These are phyloP conservation scores for Cyclotella kingstonii DNA, from an alignment of 108 stramenopile species.

Conservation along the genomic window DNA sequence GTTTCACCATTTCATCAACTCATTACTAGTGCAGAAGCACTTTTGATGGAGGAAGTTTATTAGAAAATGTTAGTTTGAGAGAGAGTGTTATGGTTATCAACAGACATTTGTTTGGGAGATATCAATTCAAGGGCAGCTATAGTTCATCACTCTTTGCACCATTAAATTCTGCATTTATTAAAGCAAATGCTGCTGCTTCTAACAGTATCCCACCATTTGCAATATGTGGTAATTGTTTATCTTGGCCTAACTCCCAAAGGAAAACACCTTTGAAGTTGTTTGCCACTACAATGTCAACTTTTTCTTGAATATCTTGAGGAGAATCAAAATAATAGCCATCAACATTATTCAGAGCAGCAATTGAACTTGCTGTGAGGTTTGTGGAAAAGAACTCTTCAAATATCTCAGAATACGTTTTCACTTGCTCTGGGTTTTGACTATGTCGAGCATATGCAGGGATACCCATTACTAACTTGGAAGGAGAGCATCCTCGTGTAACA, in stretches of 20 bases:
- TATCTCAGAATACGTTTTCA: constrained; percentile 68
- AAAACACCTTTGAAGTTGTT: constrained; percentile 57
- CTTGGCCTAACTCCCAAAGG: constrained; percentile 80
- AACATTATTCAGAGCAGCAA: constrained; percentile 15
- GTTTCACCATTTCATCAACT: no score
- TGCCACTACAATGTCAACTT: constrained; percentile 48
- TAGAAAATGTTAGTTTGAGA: no score
- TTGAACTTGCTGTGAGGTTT: constrained; percentile 1
- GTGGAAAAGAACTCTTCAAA: constrained; percentile 40
- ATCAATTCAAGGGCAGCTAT: no score
- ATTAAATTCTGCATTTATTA: not conserved
- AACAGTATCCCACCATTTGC: constrained; percentile 42
- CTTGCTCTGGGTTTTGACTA: constrained; percentile 29
- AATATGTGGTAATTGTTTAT: constrained; percentile 42
- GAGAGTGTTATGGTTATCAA: no score
- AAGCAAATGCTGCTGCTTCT: constrained; percentile 30
- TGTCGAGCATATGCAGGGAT: constrained; percentile 72
- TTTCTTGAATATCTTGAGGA: constrained; percentile 39
- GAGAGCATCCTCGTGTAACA: constrained; percentile 20
- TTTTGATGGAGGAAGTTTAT: no score
- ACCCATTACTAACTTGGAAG: constrained; percentile 62
- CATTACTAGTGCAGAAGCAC: no score
- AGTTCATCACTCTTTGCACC: constrained; percentile 1
- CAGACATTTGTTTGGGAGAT: no score
- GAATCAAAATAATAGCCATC: constrained; percentile 57